phyloP scores from a whole-genome alignment of 768 basidiomycete species.

The Tylopilus intermedius region DNA sequence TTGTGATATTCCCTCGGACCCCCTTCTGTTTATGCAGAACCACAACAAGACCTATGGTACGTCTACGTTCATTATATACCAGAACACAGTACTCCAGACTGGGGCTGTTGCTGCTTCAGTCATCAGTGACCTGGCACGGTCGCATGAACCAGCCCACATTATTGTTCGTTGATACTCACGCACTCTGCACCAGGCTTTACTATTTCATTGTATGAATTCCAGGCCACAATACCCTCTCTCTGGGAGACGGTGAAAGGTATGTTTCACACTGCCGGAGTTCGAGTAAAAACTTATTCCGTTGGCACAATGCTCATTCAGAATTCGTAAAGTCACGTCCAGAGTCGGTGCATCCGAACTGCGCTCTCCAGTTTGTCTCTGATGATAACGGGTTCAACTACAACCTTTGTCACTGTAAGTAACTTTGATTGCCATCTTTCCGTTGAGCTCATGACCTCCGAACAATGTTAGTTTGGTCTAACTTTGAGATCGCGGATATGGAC shows the following conservation, averaged over 20 bases:
- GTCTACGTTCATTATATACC: neutral
- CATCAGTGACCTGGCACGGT: neutral
- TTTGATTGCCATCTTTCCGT: neutral
- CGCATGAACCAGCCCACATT: neutral
- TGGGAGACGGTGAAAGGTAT: slow-evolving; percentile 58
- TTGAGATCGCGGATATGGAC: slow-evolving; percentile 83
- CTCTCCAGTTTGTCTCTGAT: slow-evolving; percentile 59
- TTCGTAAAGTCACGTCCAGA: slow-evolving; percentile 38
- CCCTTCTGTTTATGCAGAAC: slow-evolving; percentile 54
- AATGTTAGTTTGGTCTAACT: slow-evolving; percentile 81
- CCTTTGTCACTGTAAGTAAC: slow-evolving; percentile 53
- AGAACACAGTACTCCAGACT: too few relatives aligned
- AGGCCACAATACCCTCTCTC: slow-evolving; percentile 56
- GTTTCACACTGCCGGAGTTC: slow-evolving; percentile 27
- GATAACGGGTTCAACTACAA: slow-evolving; percentile 61
- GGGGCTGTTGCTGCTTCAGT: neutral
- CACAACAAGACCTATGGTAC: slow-evolving; percentile 50
- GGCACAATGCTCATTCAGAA: slow-evolving; percentile 19
- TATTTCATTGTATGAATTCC: slow-evolving; percentile 57
- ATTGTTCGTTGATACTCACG: neutral
- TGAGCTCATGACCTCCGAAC: neutral
- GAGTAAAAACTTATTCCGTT: slow-evolving; percentile 33
- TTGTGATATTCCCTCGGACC: slow-evolving; percentile 47
- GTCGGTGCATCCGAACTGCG: slow-evolving; percentile 47
- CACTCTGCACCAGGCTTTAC: slow-evolving; percentile 45